phyloP scores from a whole-genome alignment of 345 rosid species.

The Linum tenue region DNA sequence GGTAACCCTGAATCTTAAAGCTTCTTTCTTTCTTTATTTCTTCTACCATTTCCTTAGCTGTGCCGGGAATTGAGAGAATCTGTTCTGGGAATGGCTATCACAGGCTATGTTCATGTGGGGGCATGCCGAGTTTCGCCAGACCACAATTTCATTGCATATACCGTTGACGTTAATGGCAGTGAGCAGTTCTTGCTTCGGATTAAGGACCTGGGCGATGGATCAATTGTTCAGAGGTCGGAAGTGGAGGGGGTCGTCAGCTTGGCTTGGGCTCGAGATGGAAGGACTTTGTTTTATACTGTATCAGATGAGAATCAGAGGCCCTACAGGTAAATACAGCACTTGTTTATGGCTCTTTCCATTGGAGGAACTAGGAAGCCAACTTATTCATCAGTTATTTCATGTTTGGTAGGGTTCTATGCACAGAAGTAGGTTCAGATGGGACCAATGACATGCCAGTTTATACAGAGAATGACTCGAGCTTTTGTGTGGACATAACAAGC shows the following conservation, averaged over 20 bases:
- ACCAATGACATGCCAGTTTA: slow-evolving; percentile 33
- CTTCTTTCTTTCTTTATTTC: slow-evolving; percentile 8
- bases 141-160: slow-evolving; percentile 75
- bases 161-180: slow-evolving; percentile 56
- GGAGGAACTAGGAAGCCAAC: background rate
- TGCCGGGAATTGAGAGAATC: background rate
- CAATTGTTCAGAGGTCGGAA: slow-evolving; percentile 37
- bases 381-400: slow-evolving; percentile 13
- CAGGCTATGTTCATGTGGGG: slow-evolving; percentile 84
- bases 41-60: background rate
- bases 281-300: slow-evolving; percentile 58
- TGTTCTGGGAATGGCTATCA: slow-evolving; percentile 3
- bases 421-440: slow-evolving; percentile 39
- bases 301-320: slow-evolving; percentile 66
- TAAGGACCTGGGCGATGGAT: slow-evolving; percentile 57
- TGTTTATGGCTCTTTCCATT: slow-evolving; percentile 4
- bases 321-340: slow-evolving; percentile 37
- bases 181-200: slow-evolving; percentile 69
- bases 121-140: slow-evolving; percentile 82
- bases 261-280: slow-evolving; percentile 84
- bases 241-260: slow-evolving; percentile 65
- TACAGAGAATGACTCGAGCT: slow-evolving; percentile 55
- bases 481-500: slow-evolving; percentile 77
- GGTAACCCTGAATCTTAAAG: slow-evolving; percentile 28
- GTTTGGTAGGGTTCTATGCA: slow-evolving; percentile 55